Conservation (phyloP, 805 yeast genomes). For the Suhomyces sp. region DNA sequence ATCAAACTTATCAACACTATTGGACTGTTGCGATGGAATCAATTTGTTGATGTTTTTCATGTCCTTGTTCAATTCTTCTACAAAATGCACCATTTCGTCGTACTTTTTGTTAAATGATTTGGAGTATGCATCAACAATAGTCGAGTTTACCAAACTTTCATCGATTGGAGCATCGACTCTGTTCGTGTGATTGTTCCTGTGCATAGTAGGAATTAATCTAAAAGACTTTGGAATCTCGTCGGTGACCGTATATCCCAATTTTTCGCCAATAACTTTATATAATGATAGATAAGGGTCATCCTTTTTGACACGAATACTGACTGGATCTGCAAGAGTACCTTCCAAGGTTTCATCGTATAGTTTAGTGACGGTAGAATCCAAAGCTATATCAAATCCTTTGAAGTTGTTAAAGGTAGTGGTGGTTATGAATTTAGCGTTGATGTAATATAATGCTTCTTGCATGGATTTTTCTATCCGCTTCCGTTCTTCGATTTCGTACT, state of each 20-base stretch:
- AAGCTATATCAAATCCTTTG: slow-evolving; percentile 74
- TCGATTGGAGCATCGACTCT: slow-evolving; percentile 51
- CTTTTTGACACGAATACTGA: slow-evolving; percentile 51
- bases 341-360: slow-evolving; percentile 50
- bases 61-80: slow-evolving; percentile 56
- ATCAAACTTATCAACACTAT: slow-evolving; percentile 14
- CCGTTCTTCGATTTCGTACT: slow-evolving; percentile 57
- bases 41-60: slow-evolving; percentile 28
- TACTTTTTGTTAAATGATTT: slow-evolving; percentile 45
- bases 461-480: slow-evolving; percentile 54
- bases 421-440: slow-evolving; percentile 55
- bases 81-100: slow-evolving; percentile 55
- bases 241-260: slow-evolving; percentile 34
- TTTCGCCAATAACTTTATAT: slow-evolving; percentile 46
- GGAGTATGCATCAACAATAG: slow-evolving; percentile 52
- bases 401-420: slow-evolving; percentile 52
- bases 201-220: slow-evolving; percentile 62
- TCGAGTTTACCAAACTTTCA: slow-evolving; percentile 26
- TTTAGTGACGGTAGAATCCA: slow-evolving; percentile 49
- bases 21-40: neutral
- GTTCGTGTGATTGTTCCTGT: slow-evolving; percentile 67
- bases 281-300: slow-evolving; percentile 52
- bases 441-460: slow-evolving; percentile 54
- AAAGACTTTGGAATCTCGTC: slow-evolving; percentile 28
- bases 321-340: slow-evolving; percentile 47